These are phyloP conservation scores for Pyrrhoderma lamaoense DNA, from an alignment of 1,284 basidiomycete species.

Conservation along the genomic window DNA sequence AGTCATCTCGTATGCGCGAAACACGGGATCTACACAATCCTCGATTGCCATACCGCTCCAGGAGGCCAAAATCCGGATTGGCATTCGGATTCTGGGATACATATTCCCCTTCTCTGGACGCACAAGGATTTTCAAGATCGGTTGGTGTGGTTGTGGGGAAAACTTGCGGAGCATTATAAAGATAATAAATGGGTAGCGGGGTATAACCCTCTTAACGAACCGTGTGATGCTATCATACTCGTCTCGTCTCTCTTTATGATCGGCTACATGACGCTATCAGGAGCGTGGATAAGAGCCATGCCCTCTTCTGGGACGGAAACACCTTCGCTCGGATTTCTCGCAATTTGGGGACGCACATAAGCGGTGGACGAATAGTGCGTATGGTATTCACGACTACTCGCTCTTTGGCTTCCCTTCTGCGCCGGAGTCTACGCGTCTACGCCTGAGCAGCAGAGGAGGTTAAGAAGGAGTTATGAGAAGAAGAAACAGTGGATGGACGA, in stretches of 20 bases:
- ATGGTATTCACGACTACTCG: slow-evolving; percentile 39
- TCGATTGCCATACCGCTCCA: slow-evolving; percentile 28
- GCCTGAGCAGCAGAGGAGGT: slow-evolving; percentile 27
- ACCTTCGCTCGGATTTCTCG: slow-evolving; percentile 39
- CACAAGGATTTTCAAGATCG: slow-evolving; percentile 42
- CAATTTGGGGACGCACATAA: slow-evolving; percentile 29
- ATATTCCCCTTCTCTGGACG: slow-evolving; percentile 32
- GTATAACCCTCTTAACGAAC: slow-evolving; percentile 43
- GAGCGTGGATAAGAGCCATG: slow-evolving; percentile 36
- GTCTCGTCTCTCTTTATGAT: slow-evolving; percentile 34
- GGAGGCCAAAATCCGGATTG: slow-evolving; percentile 26
- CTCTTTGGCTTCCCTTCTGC: slow-evolving; percentile 35
- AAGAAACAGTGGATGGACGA: slow-evolving; percentile 29
- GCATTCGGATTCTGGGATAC: slow-evolving; percentile 23
- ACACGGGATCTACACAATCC: slow-evolving; percentile 29
- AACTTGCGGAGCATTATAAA: slow-evolving; percentile 35
- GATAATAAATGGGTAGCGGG: slow-evolving; percentile 34
- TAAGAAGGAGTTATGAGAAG: slow-evolving; percentile 27
- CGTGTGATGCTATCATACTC: slow-evolving; percentile 31
- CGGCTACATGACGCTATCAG: slow-evolving; percentile 37
- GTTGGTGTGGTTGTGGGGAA: slow-evolving; percentile 34
- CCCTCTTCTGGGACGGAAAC: slow-evolving; percentile 31
- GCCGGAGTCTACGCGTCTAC: slow-evolving; percentile 26
- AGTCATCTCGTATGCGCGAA: slow-evolving; percentile 29
- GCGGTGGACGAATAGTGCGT: slow-evolving; percentile 32